Evolutionary conservation across 1,284 basidiomycete species (phyloP), one percentile per base, ranked within the genome.

Genomic region (Ustilago vetiveriae): DNA sequence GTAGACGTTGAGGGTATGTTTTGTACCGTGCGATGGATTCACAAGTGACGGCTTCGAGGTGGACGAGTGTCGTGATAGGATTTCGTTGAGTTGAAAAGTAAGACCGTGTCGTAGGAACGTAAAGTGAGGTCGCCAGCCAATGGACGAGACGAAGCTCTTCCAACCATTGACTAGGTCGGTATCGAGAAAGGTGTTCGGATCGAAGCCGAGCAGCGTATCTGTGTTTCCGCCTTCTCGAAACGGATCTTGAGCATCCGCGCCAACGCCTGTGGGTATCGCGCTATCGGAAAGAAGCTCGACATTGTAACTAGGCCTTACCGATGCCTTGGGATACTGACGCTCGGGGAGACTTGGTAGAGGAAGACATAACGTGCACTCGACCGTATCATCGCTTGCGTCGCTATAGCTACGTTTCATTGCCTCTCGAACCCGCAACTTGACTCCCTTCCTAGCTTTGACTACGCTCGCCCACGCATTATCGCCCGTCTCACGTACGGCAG

Each of bases 381-480:
- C 39, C 26, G 27, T 11, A 10, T 50, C n/a, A n/a, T n/a, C 21
- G 35, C 22, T 21, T 35, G 11, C 16, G 16, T n/a, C 16, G 13
- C 6, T 30, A 5, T 29, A 27, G 6, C 23, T 27, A 4, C 27
- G 24, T 3, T 30, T 42, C 4, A 56, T 19, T 16, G 47, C 44
- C 33, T 71, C 68, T 0, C 38, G 17, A 6, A 66, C 58, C 1
- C 63, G 40, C 23, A 71, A 32, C 27, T 66, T 60, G 39, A 71
- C 58, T 0, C 58, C 57, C 6, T 40, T 37, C 0, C 68, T 38
- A 3, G 53, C 57, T 26, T 66, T 66, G 29, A 71, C 62, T 8
- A 71, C 68, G 19, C 50, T 54, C 13, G 62, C 58, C 68, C 68
- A 71, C 0, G 68, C 68, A 42, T 71, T 71, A 47, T 71, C 63